phyloP scores from a whole-genome alignment of 2,329 filamentous ascomycete species.

The Colletotrichum cereale region DNA sequence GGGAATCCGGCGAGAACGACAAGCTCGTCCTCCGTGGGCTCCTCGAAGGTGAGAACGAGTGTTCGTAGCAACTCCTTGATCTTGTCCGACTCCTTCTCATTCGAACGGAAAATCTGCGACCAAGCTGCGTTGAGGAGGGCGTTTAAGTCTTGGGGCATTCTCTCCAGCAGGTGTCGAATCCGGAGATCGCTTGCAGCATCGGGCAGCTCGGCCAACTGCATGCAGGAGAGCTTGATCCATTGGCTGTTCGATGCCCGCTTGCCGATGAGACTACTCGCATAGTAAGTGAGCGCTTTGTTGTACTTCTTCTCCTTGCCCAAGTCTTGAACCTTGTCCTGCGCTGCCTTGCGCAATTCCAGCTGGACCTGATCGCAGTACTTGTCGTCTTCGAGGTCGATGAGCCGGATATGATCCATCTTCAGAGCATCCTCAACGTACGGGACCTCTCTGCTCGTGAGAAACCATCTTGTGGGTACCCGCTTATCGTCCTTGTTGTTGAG shows the following conservation, averaged over 20 bases:
- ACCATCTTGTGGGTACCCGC: constrained; percentile 50
- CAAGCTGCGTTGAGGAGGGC: constrained; percentile 54
- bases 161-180: constrained; percentile 54
- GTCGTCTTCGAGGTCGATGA: constrained; percentile 53
- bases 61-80: constrained; percentile 58
- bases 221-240: constrained; percentile 59
- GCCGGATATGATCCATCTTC: constrained; percentile 46
- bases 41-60: constrained; percentile 55
- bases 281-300: constrained; percentile 57
- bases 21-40: constrained; percentile 55
- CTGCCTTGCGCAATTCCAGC: constrained; percentile 50
- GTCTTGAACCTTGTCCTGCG: constrained; percentile 51
- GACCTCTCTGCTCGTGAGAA: constrained; percentile 54
- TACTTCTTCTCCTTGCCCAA: constrained; percentile 54
- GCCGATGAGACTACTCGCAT: constrained; percentile 56
- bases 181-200: constrained; percentile 52
- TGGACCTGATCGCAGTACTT: constrained; percentile 54
- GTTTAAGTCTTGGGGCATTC: constrained; percentile 54
- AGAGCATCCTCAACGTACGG: constrained; percentile 47
- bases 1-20: constrained; percentile 52
- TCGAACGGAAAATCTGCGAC: constrained; percentile 51
- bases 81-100: constrained; percentile 50
- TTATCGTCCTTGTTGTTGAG: constrained; percentile 42
- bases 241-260: constrained; percentile 57
- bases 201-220: constrained; percentile 55